Conservation (phyloP, 2,329 filamentous ascomycete genomes). For the Ophiostoma perfectum region DNA sequence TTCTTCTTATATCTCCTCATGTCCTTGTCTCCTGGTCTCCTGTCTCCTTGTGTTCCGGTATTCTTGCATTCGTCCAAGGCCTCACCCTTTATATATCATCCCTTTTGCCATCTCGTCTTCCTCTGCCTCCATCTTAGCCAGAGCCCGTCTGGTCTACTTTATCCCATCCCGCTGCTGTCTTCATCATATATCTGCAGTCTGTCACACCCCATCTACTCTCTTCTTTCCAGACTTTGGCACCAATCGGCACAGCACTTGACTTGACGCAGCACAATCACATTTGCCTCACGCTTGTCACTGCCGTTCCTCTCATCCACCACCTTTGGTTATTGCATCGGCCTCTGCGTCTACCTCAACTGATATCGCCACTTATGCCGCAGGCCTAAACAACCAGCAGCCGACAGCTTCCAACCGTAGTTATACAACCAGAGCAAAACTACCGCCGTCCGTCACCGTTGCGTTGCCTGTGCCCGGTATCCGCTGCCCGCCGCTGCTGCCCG, state of each 20-base stretch:
- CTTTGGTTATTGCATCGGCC: not conserved
- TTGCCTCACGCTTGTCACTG: too few species aligned
- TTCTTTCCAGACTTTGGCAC: too few species aligned
- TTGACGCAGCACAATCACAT: not conserved
- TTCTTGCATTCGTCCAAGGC: too few species aligned
- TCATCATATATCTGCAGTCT: too few species aligned
- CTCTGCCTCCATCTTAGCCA: not conserved
- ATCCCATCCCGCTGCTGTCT: not conserved
- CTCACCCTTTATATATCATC: not conserved
- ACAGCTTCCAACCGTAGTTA: not conserved
- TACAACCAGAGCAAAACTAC: not conserved
- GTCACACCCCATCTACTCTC: not conserved
- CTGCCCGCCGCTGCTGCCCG: not conserved
- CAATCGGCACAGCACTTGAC: too few species aligned
- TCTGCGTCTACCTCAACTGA: not conserved
- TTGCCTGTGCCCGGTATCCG: not conserved
- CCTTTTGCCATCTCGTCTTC: not conserved
- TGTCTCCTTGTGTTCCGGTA: too few species aligned
- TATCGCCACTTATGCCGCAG: not conserved
- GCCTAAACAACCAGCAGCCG: not conserved
- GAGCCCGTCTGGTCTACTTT: not conserved
- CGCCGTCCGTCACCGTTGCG: constrained; percentile 2
- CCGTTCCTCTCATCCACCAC: not conserved
- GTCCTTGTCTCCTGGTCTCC: too few species aligned
- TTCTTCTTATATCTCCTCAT: not conserved